These are phyloP conservation scores for Thalassiosira profunda DNA, from an alignment of 108 stramenopile species.

Conservation along the genomic window DNA sequence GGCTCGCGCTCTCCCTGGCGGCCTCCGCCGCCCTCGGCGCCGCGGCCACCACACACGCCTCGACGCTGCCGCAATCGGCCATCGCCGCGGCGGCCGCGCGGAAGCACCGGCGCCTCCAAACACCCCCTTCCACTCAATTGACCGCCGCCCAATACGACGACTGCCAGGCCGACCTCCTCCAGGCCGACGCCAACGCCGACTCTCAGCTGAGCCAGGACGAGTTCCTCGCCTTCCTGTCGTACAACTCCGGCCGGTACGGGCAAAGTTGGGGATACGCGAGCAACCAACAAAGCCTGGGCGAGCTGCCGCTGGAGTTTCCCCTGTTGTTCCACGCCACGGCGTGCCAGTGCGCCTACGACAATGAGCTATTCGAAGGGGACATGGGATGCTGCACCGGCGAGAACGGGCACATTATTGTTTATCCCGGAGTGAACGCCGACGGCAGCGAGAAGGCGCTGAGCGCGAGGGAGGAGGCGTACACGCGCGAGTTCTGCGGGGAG, in stretches of 20 bases:
- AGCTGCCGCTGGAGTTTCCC: slow-evolving; percentile 20
- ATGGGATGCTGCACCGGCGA: slow-evolving; percentile 9
- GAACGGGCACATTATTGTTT: slow-evolving; percentile 10
- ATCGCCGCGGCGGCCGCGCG: too few relatives aligned
- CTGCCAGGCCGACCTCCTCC: slow-evolving; percentile 1
- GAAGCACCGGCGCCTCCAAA: too few relatives aligned
- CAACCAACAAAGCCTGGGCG: neutral
- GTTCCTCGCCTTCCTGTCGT: slow-evolving; percentile 17
- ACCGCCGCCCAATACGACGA: slow-evolving; percentile 14
- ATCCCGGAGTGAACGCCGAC: neutral
- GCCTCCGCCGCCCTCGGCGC: too few relatives aligned
- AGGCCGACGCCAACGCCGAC: slow-evolving; percentile 17
- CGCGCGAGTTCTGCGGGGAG: slow-evolving; percentile 23
- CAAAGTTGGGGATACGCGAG: neutral
- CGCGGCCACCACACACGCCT: too few relatives aligned
- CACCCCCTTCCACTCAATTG: too few relatives aligned
- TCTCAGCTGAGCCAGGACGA: slow-evolving; percentile 6
- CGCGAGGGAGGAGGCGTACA: slow-evolving; percentile 5
- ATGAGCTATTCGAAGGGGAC: neutral
- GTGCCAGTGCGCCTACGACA: slow-evolving; percentile 17
- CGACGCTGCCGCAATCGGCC: too few relatives aligned
- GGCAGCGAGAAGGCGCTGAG: neutral
- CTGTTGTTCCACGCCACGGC: slow-evolving; percentile 28
- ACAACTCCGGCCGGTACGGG: slow-evolving; percentile 11
- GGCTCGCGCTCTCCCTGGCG: too few relatives aligned